A percentile compares a stretch with the other conserved stretches of the same genome.
These are phyloP conservation scores for Ascoidea tarda DNA, from an alignment of 805 yeast species.

Conservation along the genomic window DNA sequence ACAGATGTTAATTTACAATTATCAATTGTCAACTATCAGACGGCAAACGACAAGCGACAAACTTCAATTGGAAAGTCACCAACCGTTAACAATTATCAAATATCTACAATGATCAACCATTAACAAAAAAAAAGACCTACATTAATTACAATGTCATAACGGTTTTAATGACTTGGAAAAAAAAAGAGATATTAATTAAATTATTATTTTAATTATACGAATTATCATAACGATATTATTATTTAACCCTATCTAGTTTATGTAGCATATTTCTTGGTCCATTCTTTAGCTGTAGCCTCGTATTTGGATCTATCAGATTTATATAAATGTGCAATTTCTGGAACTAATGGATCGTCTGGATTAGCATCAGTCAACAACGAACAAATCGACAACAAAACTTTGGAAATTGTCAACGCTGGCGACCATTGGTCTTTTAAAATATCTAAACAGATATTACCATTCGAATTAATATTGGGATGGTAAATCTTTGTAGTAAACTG, in stretches of 20 bases:
- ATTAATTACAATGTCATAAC: too few relatives aligned
- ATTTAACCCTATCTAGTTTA: conserved; percentile 16
- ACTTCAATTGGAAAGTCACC: too few relatives aligned
- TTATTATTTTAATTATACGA: too few relatives aligned
- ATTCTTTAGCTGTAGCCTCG: conserved; percentile 94
- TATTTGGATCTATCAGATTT: conserved; percentile 88
- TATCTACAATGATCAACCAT: too few relatives aligned
- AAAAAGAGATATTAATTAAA: too few relatives aligned
- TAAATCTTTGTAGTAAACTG: conserved; percentile 90
- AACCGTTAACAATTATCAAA: too few relatives aligned
- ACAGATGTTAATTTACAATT: too few relatives aligned
- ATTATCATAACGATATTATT: too few relatives aligned
- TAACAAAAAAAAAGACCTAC: too few relatives aligned
- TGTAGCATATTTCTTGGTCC: conserved; percentile 98
- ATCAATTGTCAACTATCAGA: too few relatives aligned
- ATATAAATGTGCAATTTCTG: conserved; percentile 94
- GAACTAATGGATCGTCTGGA: conserved; percentile 98
- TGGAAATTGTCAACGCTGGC: conserved; percentile 93
- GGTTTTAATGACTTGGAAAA: too few relatives aligned
- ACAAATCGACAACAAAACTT: conserved; percentile 87
- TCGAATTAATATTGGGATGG: conserved; percentile 93
- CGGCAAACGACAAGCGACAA: too few relatives aligned
- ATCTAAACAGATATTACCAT: conserved; percentile 93
- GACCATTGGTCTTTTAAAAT: conserved; percentile 98
- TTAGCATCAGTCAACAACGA: conserved; percentile 95